Percentiles rank a stretch among this genome's conserved stretches.
Conservation (phyloP, 495 filamentous ascomycete genomes). For the Aspergillus nidulans region DNA sequence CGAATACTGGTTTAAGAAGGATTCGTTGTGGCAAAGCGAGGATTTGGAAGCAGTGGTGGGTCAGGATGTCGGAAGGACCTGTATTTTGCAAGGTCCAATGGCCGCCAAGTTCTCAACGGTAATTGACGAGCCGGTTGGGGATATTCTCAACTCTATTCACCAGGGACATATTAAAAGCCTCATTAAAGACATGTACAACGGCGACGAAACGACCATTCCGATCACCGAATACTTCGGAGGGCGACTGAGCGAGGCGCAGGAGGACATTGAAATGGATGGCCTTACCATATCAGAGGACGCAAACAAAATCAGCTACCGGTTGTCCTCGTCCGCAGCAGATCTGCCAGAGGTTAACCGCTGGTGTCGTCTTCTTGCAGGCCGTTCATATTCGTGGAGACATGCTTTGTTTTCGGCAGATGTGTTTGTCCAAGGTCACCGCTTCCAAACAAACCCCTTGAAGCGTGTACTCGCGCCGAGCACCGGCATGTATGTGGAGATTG, state of each 20-base stretch:
- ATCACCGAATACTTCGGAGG: conserved; percentile 93
- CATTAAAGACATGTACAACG: conserved; percentile 73
- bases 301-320: conserved; percentile 71
- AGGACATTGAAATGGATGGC: conserved; percentile 70
- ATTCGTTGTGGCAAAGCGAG: conserved; percentile 99
- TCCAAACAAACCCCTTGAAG: conserved; percentile 93
- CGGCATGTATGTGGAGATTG: conserved; percentile 85
- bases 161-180: conserved; percentile 75
- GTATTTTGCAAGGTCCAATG: conserved; percentile 94
- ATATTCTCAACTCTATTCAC: conserved; percentile 89
- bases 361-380: conserved; percentile 85
- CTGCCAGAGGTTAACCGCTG: conserved; percentile 78
- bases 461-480: conserved; percentile 79
- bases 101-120: conserved; percentile 84
- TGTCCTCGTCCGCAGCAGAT: conserved; percentile 62
- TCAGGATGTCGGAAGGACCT: conserved; percentile 90
- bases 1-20: conserved; percentile 99
- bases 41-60: conserved; percentile 92
- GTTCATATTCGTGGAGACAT: conserved; percentile 80
- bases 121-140: conserved; percentile 87
- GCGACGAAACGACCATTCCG: conserved; percentile 69
- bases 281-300: conserved; percentile 70
- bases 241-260: conserved; percentile 52
- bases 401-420: conserved; percentile 97
- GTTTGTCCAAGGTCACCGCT: conserved; percentile 91